A percentile compares a stretch with the other conserved stretches of the same genome.
Evolutionary conservation across 345 rosid species (phyloP).

Genomic region (Linum tenue): DNA sequence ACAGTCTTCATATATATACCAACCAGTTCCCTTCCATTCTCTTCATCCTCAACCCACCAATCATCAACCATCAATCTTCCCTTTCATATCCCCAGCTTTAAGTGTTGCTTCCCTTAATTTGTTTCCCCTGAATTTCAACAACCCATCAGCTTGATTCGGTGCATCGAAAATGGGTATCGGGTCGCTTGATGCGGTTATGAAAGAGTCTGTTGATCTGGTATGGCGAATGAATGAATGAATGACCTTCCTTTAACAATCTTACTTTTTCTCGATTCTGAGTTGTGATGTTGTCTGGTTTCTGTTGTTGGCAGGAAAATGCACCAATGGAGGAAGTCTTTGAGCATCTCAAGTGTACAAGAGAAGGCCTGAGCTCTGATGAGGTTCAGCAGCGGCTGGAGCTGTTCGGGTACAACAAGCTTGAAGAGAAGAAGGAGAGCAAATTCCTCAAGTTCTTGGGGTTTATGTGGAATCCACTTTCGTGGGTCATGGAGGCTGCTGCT

Average conservation of each 20-base stretch:
- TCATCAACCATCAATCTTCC: not conserved
- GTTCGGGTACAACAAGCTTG: slow-evolving; percentile 55
- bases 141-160: not conserved
- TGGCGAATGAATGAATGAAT: not conserved
- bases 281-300: not conserved
- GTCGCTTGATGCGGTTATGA: slow-evolving; percentile 23
- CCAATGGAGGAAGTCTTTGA: slow-evolving; percentile 47
- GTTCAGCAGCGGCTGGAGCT: slow-evolving; percentile 34
- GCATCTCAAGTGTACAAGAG: slow-evolving; percentile 35
- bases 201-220: slow-evolving; percentile 30
- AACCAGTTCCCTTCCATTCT: too few relatives aligned
- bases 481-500: slow-evolving; percentile 75
- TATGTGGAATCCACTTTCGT: slow-evolving; percentile 68
- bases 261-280: too few relatives aligned
- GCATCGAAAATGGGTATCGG: slow-evolving; percentile 7
- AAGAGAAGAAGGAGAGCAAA: slow-evolving; percentile 52
- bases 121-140: slow-evolving; percentile 16
- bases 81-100: too few relatives aligned
- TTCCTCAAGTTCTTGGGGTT: slow-evolving; percentile 49
- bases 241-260: not conserved
- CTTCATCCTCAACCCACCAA: not conserved
- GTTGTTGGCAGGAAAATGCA: slow-evolving; percentile 33
- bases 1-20: not conserved
- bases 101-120: not conserved
- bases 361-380: slow-evolving; percentile 32